A percentile compares a stretch with the other conserved stretches of the same genome.
Conservation (phyloP, 176 grass and related monocot genomes). For the Typha latifolia region DNA sequence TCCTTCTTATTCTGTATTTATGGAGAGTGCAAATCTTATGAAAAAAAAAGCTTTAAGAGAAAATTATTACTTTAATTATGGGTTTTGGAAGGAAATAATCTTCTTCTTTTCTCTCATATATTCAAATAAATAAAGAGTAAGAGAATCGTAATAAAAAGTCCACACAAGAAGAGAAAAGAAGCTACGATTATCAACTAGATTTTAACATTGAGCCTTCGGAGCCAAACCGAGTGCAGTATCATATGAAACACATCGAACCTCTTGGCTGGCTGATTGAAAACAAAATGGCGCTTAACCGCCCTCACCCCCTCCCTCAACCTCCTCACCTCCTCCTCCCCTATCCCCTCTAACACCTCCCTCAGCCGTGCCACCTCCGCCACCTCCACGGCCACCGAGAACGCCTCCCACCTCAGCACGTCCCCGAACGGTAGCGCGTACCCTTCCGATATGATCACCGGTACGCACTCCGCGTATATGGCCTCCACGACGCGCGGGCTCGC, state of each 20-base stretch:
- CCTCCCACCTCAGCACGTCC: conserved; percentile 63
- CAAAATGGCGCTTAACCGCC: conserved; percentile 57
- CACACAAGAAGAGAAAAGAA: no score
- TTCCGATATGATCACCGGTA: conserved; percentile 49
- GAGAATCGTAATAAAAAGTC: no score
- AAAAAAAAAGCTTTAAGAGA: no score
- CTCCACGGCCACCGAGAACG: conserved; percentile 51
- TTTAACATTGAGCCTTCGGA: conserved; percentile 59
- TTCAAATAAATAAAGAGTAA: no score
- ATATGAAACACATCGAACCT: conserved; percentile 69
- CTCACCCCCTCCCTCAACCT: conserved; percentile 31
- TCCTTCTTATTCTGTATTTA: no score
- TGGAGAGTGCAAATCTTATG: no score
- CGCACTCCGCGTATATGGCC: conserved; percentile 63
- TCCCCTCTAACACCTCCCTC: conserved; percentile 35
- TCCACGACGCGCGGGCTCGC: conserved; percentile 72
- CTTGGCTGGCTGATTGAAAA: conserved; percentile 36
- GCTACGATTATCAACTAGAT: no score
- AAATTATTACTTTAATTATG: no score
- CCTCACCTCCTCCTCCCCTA: conserved; percentile 49
- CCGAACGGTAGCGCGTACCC: conserved; percentile 51
- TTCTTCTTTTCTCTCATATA: no score
- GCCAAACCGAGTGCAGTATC: conserved; percentile 80
- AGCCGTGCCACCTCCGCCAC: conserved; percentile 38
- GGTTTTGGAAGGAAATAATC: no score